Conservation (phyloP, 371 early-diverging fungal species). For the Mortierella sp. region DNA sequence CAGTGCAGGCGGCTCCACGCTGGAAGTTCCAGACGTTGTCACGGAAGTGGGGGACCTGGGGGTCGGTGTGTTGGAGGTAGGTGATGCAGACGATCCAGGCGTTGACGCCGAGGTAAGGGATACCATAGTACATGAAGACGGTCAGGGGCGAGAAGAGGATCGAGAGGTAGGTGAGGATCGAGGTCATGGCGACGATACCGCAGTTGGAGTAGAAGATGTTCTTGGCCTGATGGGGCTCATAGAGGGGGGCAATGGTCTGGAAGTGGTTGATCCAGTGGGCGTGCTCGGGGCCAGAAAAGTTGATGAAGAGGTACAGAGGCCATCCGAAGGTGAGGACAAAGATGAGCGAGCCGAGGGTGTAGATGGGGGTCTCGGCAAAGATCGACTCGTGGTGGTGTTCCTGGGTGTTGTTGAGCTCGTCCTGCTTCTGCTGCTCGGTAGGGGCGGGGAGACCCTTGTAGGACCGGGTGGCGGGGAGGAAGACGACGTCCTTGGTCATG, state of each 20-base stretch:
- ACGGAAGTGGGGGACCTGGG: conserved; percentile 82
- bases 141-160: conserved; percentile 64
- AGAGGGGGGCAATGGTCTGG: conserved; percentile 79
- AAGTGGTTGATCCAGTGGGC: conserved; percentile 86
- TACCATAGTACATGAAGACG: conserved; percentile 83
- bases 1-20: conserved; percentile 83
- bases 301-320: conserved; percentile 84
- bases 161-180: conserved; percentile 65
- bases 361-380: conserved; percentile 77
- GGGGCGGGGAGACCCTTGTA: conserved; percentile 60
- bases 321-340: conserved; percentile 82
- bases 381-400: conserved; percentile 60
- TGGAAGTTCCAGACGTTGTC: conserved; percentile 85
- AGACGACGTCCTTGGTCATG: conserved; percentile 89
- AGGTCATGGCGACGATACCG: conserved; percentile 70
- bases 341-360: conserved; percentile 66
- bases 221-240: conserved; percentile 73
- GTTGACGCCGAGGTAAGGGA: conserved; percentile 87
- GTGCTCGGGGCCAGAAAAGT: conserved; percentile 79
- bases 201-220: conserved; percentile 78
- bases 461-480: conserved; percentile 79
- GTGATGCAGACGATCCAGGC: conserved; percentile 91
- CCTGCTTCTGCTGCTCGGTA: conserved; percentile 16
- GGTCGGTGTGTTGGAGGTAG: conserved; percentile 90
- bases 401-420: conserved; percentile 41